Base-by-base conservation (phyloP, 306 rosid species). In the Albizia julibrissin region DNA sequence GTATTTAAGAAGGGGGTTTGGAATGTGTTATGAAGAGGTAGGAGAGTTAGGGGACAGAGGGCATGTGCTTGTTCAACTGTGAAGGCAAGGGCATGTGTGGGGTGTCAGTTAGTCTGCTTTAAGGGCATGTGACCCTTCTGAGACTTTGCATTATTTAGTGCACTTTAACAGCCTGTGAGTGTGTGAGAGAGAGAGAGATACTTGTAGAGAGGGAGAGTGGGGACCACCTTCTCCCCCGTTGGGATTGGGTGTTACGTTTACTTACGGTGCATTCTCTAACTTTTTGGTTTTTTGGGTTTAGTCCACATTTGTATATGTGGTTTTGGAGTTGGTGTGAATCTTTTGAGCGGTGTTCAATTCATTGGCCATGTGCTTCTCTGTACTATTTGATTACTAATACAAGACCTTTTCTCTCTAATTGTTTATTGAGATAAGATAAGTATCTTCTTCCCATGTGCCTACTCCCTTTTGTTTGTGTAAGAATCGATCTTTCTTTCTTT, bases 21-120 rank as follows among this genome's bases (percentile, higher is more conserved):
- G 46, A 65, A 54, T 78, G 85, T 69, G 82, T 79, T 78, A 80
- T 75, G 81, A 69, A 81, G 88, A 47, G 86, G 88, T 46, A 79
- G 84, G 86, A 80, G 81, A 69, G 46, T 56, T 62, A 78, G 92
- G 80, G 91, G 92, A 91, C 91, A 90, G 83, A 85, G 70, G 89
- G 77, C 96, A 88, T 88, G 93, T 89, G 92, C 89, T 83, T 71
- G 88, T 88, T 89, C 86, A 85, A 85, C 68, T 82, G 86, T 93
- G 89, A 84, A 86, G 87, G 90, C 92, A 90, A 80, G 80, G 88
- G 93, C 98, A 91, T 91, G 97, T 90, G 95, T 88, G 79, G 86
- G 79, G 89, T 92, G 97, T 92, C 94, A 94, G 97, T 83, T 86
- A 94, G 97, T 82, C 86, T 90, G 89, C 94, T 89, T 91, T 87